phyloP scores from a whole-genome alignment of 306 rosid species.

The Dalbergia oliveri region DNA sequence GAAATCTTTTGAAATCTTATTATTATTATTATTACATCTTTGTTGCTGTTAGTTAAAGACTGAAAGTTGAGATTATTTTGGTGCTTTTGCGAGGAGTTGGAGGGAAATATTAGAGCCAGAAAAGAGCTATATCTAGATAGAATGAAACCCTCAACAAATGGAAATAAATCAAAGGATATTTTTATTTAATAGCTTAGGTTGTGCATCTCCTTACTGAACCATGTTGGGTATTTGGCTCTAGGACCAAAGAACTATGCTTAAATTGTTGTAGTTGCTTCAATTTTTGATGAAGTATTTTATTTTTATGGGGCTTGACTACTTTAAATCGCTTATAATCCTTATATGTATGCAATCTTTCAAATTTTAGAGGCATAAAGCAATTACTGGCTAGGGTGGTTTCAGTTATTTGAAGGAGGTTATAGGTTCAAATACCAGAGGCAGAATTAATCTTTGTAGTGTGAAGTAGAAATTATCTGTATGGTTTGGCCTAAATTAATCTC shows the following conservation, averaged over 20 bases:
- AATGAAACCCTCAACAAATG: no score
- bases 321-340: background rate
- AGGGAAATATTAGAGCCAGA: no score
- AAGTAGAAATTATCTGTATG: conserved; percentile 9
- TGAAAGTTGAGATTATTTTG: no score
- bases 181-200: no score
- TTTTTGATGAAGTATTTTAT: background rate
- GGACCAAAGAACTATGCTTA: background rate
- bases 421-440: conserved; percentile 14
- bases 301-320: background rate
- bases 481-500: conserved; percentile 5
- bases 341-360: no score
- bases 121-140: no score
- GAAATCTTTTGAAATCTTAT: no score
- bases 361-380: conserved; percentile 14
- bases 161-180: no score
- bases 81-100: no score
- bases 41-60: no score
- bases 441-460: background rate
- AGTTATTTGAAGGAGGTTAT: background rate
- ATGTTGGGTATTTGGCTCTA: background rate
- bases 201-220: no score
- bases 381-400: background rate
- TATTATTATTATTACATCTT: no score
- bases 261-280: background rate